These are phyloP conservation scores for Melocanna baccifera DNA, from an alignment of 176 grass and related monocot genomes.

Conservation along the genomic window DNA sequence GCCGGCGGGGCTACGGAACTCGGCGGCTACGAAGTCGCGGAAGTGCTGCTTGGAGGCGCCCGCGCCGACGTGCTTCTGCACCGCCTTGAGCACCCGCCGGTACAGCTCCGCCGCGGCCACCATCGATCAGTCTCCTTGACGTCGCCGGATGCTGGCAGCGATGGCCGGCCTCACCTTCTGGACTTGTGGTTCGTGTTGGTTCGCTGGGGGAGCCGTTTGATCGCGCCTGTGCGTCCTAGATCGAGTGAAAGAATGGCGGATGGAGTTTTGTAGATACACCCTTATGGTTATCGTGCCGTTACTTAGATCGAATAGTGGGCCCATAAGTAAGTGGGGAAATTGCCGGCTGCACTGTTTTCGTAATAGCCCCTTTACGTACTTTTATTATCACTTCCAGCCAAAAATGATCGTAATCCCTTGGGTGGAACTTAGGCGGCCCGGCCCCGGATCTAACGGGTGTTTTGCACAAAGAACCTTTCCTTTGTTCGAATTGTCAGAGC, in stretches of 20 bases:
- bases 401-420: not conserved
- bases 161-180: not conserved
- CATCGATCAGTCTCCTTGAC: slow-evolving; percentile 8
- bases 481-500: not conserved
- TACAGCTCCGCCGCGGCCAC: slow-evolving; percentile 36
- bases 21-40: slow-evolving; percentile 49
- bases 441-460: not conserved
- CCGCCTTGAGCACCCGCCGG: slow-evolving; percentile 54
- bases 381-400: not conserved
- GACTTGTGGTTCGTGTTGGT: not conserved
- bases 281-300: not conserved
- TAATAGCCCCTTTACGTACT: not conserved
- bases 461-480: not conserved
- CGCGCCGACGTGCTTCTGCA: slow-evolving; percentile 50
- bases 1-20: slow-evolving; percentile 45
- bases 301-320: not conserved
- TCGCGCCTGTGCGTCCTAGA: slow-evolving; percentile 1
- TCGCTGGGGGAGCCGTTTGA: not conserved
- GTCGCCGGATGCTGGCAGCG: not conserved
- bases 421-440: not conserved
- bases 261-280: not conserved
- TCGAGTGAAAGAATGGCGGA: not conserved
- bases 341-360: not conserved
- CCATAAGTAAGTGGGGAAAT: not conserved
- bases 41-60: slow-evolving; percentile 50